These are phyloP conservation scores for Echria macrotheca DNA, from an alignment of 495 filamentous ascomycete genomes.

Conservation along the genomic window DNA sequence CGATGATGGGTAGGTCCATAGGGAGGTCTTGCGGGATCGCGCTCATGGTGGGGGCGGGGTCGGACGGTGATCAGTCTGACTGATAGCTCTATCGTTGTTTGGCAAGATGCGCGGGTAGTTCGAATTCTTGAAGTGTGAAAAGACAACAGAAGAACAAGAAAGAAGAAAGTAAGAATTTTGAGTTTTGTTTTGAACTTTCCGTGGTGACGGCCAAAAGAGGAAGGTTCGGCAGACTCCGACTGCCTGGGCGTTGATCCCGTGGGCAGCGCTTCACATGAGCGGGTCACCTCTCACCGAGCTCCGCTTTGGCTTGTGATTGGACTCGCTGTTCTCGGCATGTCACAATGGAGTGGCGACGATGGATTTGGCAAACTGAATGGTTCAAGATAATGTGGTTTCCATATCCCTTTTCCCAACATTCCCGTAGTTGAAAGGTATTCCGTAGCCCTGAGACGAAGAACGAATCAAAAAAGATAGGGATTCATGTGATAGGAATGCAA, in stretches of 20 bases:
- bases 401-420: background rate
- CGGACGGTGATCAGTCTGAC: background rate
- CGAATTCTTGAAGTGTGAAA: background rate
- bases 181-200: background rate
- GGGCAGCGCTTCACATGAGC: background rate
- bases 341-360: too few species aligned
- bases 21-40: slow-evolving; percentile 20
- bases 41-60: slow-evolving; percentile 7
- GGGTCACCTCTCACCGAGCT: background rate
- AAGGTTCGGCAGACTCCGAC: slow-evolving; percentile 2
- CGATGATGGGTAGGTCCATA: slow-evolving; percentile 50
- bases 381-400: too few species aligned
- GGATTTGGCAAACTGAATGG: background rate
- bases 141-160: background rate
- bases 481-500: slow-evolving; percentile 6
- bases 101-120: background rate
- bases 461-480: too few species aligned
- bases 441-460: too few species aligned
- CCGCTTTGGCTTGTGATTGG: background rate
- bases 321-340: background rate
- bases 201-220: slow-evolving; percentile 8
- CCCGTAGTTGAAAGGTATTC: too few species aligned
- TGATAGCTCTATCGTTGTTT: background rate
- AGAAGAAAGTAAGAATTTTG: background rate
- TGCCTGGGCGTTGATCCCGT: slow-evolving; percentile 3